These are phyloP conservation scores for Zychaea mexicana DNA, from an alignment of 371 early-diverging fungal genomes.

Conservation along the genomic window DNA sequence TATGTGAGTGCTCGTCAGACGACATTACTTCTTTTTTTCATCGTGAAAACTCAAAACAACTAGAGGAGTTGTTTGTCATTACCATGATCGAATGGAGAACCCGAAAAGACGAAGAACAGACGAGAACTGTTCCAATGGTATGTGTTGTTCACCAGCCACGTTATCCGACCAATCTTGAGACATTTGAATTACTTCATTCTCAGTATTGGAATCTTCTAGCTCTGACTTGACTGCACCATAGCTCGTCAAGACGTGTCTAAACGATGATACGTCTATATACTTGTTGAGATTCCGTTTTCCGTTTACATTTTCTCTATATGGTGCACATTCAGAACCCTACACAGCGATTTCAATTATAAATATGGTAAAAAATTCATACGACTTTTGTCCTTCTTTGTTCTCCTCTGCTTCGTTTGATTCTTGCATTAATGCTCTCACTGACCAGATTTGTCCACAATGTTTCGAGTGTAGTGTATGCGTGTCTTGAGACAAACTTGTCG, in stretches of 20 bases:
- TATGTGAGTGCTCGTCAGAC: no score
- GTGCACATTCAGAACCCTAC: slow-evolving; percentile 12
- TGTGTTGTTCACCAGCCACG: slow-evolving; percentile 9
- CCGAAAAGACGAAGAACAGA: slow-evolving; percentile 33
- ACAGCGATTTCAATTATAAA: no score
- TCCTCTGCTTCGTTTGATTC: neutral
- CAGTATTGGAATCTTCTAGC: slow-evolving; percentile 1
- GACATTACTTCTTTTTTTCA: neutral
- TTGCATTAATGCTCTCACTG: no score
- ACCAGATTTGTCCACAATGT: slow-evolving; percentile 33
- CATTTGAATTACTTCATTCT: neutral
- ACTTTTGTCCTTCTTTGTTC: neutral
- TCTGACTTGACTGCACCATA: slow-evolving; percentile 21
- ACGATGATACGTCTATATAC: slow-evolving; percentile 12
- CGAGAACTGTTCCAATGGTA: slow-evolving; percentile 34
- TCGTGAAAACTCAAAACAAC: neutral
- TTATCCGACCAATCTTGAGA: slow-evolving; percentile 13
- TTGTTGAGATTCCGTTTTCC: slow-evolving; percentile 9
- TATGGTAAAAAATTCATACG: neutral
- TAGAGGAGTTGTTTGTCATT: neutral
- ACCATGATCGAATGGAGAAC: slow-evolving; percentile 33
- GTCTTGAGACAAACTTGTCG: slow-evolving; percentile 25
- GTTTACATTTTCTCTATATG: neutral
- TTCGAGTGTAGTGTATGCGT: slow-evolving; percentile 32
- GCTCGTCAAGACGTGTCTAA: slow-evolving; percentile 9